A percentile compares a stretch with the other conserved stretches of the same genome.
Conservation (phyloP, 805 yeast species). For the Cyberlindnera mississippiensis region DNA sequence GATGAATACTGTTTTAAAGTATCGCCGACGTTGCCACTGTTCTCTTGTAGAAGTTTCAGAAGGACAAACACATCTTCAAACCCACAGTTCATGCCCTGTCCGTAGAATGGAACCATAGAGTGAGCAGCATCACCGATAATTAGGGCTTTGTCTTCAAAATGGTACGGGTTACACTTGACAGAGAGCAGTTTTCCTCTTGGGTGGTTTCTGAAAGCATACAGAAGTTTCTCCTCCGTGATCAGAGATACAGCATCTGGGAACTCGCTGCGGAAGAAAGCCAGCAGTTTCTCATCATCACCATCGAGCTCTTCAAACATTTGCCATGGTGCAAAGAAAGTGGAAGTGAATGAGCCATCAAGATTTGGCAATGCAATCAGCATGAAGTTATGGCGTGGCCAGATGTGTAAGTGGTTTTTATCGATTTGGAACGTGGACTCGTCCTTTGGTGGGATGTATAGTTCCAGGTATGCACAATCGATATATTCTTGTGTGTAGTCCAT, state of each 20-base stretch:
- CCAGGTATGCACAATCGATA: slow-evolving; percentile 81
- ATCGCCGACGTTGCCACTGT: slow-evolving; percentile 2
- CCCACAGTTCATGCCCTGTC: slow-evolving; percentile 96
- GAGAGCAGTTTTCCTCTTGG: slow-evolving; percentile 82
- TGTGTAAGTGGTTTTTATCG: slow-evolving; percentile 74
- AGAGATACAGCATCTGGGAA: slow-evolving; percentile 74
- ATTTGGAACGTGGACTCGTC: slow-evolving; percentile 34
- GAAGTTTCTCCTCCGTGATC: slow-evolving; percentile 57
- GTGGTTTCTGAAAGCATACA: slow-evolving; percentile 46
- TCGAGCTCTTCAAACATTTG: slow-evolving; percentile 53
- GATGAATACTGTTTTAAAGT: slow-evolving; percentile 17
- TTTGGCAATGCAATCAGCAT: slow-evolving; percentile 93
- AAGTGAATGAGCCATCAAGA: slow-evolving; percentile 80
- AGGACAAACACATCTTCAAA: slow-evolving; percentile 82
- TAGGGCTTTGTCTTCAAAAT: slow-evolving; percentile 56
- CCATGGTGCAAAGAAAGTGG: slow-evolving; percentile 87
- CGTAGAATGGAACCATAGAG: slow-evolving; percentile 97
- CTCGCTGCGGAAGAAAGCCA: slow-evolving; percentile 50
- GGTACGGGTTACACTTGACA: slow-evolving; percentile 65
- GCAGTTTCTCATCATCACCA: slow-evolving; percentile 39
- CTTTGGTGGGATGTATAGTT: slow-evolving; percentile 59
- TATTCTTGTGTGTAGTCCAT: slow-evolving; percentile 74
- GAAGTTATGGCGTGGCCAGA: slow-evolving; percentile 85
- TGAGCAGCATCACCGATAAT: slow-evolving; percentile 93
- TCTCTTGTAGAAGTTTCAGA: slow-evolving; percentile 34